A percentile compares a stretch with the other conserved stretches of the same genome.
Evolutionary conservation across 73 alveolate genomes (phyloP).

Genomic region (Symbiodinium pilosum): DNA sequence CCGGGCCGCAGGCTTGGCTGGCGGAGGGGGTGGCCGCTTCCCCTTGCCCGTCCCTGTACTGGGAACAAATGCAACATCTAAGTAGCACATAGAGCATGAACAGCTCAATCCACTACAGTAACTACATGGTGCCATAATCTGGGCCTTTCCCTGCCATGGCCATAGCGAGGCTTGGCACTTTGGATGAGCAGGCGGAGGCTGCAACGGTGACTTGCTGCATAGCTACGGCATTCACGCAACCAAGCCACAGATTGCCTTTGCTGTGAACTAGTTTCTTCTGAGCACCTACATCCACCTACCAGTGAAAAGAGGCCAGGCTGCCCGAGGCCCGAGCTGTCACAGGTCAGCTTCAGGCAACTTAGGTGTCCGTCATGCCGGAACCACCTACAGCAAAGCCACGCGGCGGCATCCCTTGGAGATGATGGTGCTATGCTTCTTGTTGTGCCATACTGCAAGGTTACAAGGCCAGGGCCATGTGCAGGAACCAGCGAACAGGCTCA

Average conservation of each 20-base stretch:
- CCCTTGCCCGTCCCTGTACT: conserved; percentile 4
- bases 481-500: neutral
- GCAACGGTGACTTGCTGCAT: neutral
- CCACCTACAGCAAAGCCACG: neutral
- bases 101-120: too few relatives aligned
- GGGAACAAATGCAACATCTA: too few relatives aligned
- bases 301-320: too few relatives aligned
- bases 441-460: too few relatives aligned
- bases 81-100: too few relatives aligned
- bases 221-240: too few relatives aligned
- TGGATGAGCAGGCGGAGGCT: neutral
- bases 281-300: too few relatives aligned
- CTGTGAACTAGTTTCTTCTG: too few relatives aligned
- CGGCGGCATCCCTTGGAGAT: too few relatives aligned
- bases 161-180: neutral
- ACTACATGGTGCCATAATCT: too few relatives aligned
- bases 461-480: neutral
- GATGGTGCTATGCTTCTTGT: too few relatives aligned
- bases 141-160: neutral
- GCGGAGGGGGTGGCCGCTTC: neutral
- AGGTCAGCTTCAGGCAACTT: neutral
- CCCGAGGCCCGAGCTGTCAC: neutral
- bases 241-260: too few relatives aligned
- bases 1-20: neutral
- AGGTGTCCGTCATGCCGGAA: neutral